Conservation (phyloP, 345 rosid species). For the Salix viminalis region DNA sequence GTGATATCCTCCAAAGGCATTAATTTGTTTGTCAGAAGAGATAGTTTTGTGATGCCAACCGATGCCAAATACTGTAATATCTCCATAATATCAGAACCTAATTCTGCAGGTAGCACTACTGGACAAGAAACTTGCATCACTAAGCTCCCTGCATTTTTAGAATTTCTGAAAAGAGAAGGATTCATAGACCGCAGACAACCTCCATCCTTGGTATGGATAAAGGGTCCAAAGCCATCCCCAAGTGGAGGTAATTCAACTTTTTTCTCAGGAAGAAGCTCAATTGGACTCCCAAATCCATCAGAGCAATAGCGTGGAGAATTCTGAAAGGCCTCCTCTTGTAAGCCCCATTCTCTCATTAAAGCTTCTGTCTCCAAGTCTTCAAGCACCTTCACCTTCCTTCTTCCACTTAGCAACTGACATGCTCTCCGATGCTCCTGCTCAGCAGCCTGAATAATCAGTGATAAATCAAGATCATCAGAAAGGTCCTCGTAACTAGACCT, state of each 20-base stretch:
- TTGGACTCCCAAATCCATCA: constrained; percentile 88
- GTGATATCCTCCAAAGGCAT: constrained; percentile 69
- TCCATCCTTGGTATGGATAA: constrained; percentile 42
- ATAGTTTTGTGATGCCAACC: constrained; percentile 41
- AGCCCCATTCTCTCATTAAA: constrained; percentile 54
- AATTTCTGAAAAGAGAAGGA: constrained; percentile 43
- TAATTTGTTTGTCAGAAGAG: constrained; percentile 34
- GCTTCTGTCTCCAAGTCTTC: constrained; percentile 74
- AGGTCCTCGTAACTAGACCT: constrained; percentile 21
- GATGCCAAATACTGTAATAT: constrained; percentile 47
- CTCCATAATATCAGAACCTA: constrained; percentile 55
- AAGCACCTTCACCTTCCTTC: constrained; percentile 50
- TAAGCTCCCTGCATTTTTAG: constrained; percentile 44
- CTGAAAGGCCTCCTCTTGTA: constrained; percentile 49
- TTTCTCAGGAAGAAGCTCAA: constrained; percentile 41
- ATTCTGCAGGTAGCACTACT: constrained; percentile 47
- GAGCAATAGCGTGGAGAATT: constrained; percentile 36
- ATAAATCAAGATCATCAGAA: constrained; percentile 36
- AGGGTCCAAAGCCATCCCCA: constrained; percentile 48
- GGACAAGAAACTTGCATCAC: constrained; percentile 59
- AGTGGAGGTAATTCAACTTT: constrained; percentile 36
- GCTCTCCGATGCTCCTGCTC: constrained; percentile 35
- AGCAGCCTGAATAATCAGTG: constrained; percentile 29
- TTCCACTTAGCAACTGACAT: constrained; percentile 31
- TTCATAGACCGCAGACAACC: constrained; percentile 55